A percentile compares a stretch with the other conserved stretches of the same genome.
Conservation (phyloP, 2,329 filamentous ascomycete genomes). For the Elsinoe fawcettii region DNA sequence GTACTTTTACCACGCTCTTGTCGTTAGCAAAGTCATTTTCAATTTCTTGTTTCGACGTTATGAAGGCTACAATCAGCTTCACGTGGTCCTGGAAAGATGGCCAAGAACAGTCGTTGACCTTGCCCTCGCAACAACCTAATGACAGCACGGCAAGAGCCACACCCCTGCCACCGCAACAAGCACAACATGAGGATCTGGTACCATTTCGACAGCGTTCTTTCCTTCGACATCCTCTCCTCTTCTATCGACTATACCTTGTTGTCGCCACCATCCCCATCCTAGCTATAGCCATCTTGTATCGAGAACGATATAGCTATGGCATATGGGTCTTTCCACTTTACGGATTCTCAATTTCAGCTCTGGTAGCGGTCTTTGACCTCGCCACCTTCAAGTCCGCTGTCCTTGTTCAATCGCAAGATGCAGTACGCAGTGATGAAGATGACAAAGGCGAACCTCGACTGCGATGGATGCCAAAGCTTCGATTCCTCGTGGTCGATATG, state of each 20-base stretch:
- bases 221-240: neutral
- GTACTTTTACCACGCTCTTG: no score
- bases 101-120: neutral
- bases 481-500: neutral
- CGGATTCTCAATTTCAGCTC: neutral
- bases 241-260: neutral
- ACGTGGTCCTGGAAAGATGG: neutral
- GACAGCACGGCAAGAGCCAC: no score
- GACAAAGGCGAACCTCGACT: neutral
- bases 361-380: neutral
- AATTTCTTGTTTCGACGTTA: no score
- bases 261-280: neutral
- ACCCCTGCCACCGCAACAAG: no score
- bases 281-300: neutral
- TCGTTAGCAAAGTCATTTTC: no score
- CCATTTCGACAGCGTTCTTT: neutral
- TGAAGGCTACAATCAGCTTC: neutral
- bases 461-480: neutral
- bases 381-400: neutral
- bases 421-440: neutral
- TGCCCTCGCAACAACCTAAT: neutral
- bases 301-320: neutral
- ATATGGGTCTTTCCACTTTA: neutral
- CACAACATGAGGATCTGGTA: neutral
- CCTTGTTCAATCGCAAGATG: neutral